Base-by-base conservation (phyloP, 83 land plant species). In the Picea engelmannii region DNA sequence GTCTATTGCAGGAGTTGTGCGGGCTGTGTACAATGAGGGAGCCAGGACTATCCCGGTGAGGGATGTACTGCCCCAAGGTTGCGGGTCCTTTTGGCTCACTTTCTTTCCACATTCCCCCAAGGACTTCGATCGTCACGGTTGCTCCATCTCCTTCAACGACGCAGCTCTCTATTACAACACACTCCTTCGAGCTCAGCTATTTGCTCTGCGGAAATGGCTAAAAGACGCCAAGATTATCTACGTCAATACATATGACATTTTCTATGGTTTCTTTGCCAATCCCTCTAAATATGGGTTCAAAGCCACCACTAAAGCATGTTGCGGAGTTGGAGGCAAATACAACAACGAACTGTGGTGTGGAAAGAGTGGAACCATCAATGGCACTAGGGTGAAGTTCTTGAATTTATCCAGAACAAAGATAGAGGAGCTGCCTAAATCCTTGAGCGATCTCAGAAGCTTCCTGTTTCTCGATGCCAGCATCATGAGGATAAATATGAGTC, bases 261-360 rank as follows among this genome's bases (percentile, higher is more conserved):
- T 58, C 55, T 78, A 82, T 62, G 65, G 42, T 16, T 58, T 82
- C 38, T 60, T 65, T 23, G 38, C 62, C 63, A 62, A 63, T 64
- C 83, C 82, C n/a, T 61, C 68, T 17, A 79, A 76, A 42, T 78
- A 79, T 78, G 84, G 84, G 18, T 80, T 83, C 74, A 18, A 79
- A 24, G 78, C 80, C 44, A 65, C 62, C 17, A 60, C 49, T 12
- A 79, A 27, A 67, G 83, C 83, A 44, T 83, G 85, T 2, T 80
- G 84, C 40, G 85, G 85, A 13, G 40, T 49, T 38, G 85, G 85
- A 52, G 85, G 85, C 8, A 80, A 66, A 7, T 83, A 83, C 27
- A 83, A 80, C 64, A 69, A 79, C 85, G 52, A 79, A 49, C 17
- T 83, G 27, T 82, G 79, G 69, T 83, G 85, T 24, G 85, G 85